phyloP scores from a whole-genome alignment of 371 early-diverging fungal species.

The Phascolomyces articulosus region DNA sequence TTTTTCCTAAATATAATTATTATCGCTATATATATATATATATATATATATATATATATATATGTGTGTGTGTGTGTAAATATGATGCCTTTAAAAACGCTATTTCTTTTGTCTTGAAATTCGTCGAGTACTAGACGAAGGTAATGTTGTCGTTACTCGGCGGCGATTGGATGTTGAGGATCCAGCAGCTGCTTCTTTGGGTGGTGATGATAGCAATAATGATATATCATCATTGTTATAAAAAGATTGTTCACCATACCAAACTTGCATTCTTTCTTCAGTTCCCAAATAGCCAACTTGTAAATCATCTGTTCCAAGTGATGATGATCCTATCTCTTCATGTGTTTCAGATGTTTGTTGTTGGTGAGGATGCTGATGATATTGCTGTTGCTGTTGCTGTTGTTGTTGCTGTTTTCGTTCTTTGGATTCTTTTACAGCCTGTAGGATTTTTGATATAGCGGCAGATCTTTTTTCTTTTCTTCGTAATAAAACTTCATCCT shows the following conservation, averaged over 20 bases:
- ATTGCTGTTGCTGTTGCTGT: background rate
- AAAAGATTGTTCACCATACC: constrained; percentile 20
- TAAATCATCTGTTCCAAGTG: background rate
- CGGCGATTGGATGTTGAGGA: background rate
- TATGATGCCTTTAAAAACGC: too few relatives aligned
- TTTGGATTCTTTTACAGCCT: background rate
- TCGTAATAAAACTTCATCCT: background rate
- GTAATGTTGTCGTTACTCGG: too few relatives aligned
- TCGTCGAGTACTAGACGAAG: too few relatives aligned
- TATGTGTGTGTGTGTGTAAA: too few relatives aligned
- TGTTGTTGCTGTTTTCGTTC: background rate
- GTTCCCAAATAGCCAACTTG: background rate
- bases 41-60: too few relatives aligned
- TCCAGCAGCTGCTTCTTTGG: background rate
- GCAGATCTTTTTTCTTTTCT: constrained; percentile 11
- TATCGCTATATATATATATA: too few relatives aligned
- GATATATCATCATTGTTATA: constrained; percentile 2
- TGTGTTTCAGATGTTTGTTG: too few relatives aligned
- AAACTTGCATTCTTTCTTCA: constrained; percentile 11
- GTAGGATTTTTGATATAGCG: constrained; percentile 14
- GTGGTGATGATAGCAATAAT: background rate
- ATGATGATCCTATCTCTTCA: background rate
- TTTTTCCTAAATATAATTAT: too few relatives aligned
- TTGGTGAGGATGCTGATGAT: too few relatives aligned
- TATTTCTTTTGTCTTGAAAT: too few relatives aligned